phyloP scores from a whole-genome alignment of 1,284 basidiomycete species.

The Tilletia setariae region DNA sequence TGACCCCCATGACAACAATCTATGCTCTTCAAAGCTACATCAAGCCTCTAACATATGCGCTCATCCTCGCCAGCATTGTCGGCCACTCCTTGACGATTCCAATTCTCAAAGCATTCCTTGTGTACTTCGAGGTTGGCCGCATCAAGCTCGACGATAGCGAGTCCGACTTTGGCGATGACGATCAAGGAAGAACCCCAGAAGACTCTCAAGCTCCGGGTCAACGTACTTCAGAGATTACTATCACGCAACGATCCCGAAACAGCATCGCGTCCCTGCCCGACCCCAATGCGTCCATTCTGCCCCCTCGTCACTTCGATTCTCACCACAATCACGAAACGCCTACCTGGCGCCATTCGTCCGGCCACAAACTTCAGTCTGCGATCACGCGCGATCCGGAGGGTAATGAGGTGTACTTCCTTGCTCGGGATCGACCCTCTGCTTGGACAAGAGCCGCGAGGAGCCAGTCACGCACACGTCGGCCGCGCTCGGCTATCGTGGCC shows the following conservation, averaged over 20 bases:
- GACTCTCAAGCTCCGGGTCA: no score
- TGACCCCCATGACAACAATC: not conserved
- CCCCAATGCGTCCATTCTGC: not conserved
- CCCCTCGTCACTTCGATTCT: not conserved
- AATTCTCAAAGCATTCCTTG: constrained; percentile 35
- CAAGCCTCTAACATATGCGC: constrained; percentile 40
- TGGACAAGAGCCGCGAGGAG: constrained; percentile 1
- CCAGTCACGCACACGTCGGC: not conserved
- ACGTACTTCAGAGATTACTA: no score
- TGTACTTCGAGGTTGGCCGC: constrained; percentile 29
- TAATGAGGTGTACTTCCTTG: constrained; percentile 2
- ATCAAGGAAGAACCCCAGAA: not conserved
- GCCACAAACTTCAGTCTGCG: constrained; percentile 30
- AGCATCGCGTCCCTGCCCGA: no score
- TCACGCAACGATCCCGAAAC: no score
- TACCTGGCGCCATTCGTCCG: constrained; percentile 32
- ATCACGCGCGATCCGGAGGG: not conserved
- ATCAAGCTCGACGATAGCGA: constrained; percentile 30
- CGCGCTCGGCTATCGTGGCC: not conserved
- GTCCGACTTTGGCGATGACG: constrained; percentile 3
- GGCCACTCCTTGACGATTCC: constrained; percentile 42
- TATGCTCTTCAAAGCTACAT: constrained; percentile 13
- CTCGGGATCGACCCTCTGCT: not conserved
- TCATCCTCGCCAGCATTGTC: constrained; percentile 36
- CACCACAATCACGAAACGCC: not conserved